phyloP scores from a whole-genome alignment of 805 yeast genomes.

The Grigorovia transvaalensis region DNA sequence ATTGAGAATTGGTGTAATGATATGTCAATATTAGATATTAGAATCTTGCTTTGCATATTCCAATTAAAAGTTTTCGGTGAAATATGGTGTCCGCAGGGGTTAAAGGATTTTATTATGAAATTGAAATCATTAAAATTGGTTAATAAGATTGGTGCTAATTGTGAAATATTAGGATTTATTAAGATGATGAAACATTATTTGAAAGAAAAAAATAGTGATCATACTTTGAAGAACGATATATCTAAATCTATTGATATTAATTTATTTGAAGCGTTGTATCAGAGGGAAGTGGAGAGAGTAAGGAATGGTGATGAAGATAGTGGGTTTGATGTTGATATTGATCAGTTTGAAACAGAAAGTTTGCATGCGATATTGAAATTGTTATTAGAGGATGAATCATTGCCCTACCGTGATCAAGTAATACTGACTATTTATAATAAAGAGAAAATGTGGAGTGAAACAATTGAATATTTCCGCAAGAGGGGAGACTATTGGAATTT shows the following conservation, averaged over 20 bases:
- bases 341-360: slow-evolving; percentile 11
- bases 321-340: slow-evolving; percentile 5
- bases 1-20: slow-evolving; percentile 14
- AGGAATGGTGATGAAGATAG: neutral
- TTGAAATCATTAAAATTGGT: slow-evolving; percentile 19
- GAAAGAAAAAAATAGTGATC: neutral
- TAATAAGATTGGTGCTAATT: slow-evolving; percentile 14
- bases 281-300: neutral
- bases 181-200: slow-evolving; percentile 1
- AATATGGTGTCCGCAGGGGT: slow-evolving; percentile 24
- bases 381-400: slow-evolving; percentile 4
- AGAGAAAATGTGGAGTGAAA: slow-evolving; percentile 9
- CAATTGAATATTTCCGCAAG: slow-evolving; percentile 8
- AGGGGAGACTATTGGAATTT: slow-evolving; percentile 2
- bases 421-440: slow-evolving; percentile 11
- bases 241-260: slow-evolving; percentile 20
- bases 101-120: slow-evolving; percentile 12
- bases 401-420: slow-evolving; percentile 3
- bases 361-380: slow-evolving; percentile 11
- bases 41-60: slow-evolving; percentile 20
- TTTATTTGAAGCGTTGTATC: slow-evolving; percentile 7
- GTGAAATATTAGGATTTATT: slow-evolving; percentile 5
- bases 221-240: slow-evolving; percentile 11
- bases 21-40: slow-evolving; percentile 15
- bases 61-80: slow-evolving; percentile 21